Conservation (phyloP, 768 basidiomycete species). For the Sporobolomyces roseus region DNA sequence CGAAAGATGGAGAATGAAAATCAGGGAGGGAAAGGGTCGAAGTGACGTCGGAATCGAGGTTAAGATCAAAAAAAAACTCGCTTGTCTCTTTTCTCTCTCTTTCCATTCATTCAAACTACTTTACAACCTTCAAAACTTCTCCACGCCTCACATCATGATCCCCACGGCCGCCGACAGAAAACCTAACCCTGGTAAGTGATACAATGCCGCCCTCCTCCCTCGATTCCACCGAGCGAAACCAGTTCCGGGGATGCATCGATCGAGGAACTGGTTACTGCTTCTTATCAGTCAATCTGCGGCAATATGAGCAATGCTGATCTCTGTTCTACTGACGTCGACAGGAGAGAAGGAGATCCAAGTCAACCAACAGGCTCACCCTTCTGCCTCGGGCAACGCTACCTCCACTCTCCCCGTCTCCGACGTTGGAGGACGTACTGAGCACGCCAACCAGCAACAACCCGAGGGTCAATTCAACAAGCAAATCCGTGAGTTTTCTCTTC, state of each 20-base stretch:
- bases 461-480: slow-evolving; percentile 11
- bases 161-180: slow-evolving; percentile 11
- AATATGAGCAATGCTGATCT: no score
- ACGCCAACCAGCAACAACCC: neutral
- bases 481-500: neutral
- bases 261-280: no score
- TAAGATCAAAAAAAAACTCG: no score
- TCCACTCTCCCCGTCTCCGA: slow-evolving; percentile 12
- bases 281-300: no score
- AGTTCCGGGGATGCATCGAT: no score
- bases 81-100: neutral
- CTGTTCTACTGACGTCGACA: neutral
- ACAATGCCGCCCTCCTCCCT: no score
- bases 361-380: slow-evolving; percentile 1
- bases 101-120: neutral
- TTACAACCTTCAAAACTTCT: neutral
- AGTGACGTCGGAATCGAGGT: no score
- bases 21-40: no score
- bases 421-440: slow-evolving; percentile 2
- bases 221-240: neutral
- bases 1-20: no score
- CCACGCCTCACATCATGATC: slow-evolving; percentile 1
- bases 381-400: slow-evolving; percentile 10
- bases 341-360: slow-evolving; percentile 7
- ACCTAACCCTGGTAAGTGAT: slow-evolving; percentile 3